phyloP scores from a whole-genome alignment of 495 filamentous ascomycete species.

The Tuber magnatum region DNA sequence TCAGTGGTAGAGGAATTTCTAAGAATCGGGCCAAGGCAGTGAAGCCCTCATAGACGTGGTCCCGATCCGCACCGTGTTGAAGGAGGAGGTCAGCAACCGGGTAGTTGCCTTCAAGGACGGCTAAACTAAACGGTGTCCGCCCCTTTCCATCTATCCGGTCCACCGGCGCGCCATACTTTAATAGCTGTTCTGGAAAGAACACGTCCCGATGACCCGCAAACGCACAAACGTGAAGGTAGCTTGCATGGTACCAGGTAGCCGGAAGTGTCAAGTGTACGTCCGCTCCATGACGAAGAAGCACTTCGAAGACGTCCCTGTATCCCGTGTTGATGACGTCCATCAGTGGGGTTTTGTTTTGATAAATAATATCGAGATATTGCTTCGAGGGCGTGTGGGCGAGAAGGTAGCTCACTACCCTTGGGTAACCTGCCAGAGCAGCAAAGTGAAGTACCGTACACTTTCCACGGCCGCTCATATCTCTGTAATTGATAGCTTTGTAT shows the following conservation, averaged over 20 bases:
- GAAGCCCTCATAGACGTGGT: background rate
- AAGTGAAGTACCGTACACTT: background rate
- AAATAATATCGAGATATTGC: background rate
- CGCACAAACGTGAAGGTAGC: background rate
- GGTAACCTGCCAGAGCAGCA: background rate
- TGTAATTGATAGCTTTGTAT: background rate
- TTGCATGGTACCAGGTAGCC: background rate
- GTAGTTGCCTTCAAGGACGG: constrained; percentile 2
- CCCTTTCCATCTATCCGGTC: background rate
- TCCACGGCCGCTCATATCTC: background rate
- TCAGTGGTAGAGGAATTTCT: background rate
- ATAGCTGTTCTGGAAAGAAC: background rate
- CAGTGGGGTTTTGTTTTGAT: background rate
- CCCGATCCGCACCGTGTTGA: background rate
- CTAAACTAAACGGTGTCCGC: background rate
- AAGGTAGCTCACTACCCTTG: background rate
- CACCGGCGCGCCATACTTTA: background rate
- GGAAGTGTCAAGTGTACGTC: background rate
- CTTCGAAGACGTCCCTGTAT: background rate
- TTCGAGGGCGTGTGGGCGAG: background rate
- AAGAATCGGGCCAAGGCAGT: background rate
- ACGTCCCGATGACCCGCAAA: background rate
- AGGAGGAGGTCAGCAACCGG: background rate
- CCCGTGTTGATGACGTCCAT: background rate
- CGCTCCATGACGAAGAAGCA: background rate